Conservation (phyloP, 768 basidiomycete genomes). For the Podaxis carcinomalis region DNA sequence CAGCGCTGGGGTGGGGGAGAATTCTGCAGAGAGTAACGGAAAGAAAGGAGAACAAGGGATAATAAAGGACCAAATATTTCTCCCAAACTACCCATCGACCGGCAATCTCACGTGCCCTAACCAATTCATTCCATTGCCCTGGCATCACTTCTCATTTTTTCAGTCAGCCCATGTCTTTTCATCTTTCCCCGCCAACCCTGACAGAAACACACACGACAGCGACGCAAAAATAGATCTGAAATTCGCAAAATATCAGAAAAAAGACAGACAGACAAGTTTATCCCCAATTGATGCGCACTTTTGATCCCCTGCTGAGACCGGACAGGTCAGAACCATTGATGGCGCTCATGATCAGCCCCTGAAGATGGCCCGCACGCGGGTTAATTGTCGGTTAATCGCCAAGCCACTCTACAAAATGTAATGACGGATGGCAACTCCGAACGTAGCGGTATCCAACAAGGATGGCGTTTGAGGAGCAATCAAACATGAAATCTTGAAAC, state of each 20-base stretch:
- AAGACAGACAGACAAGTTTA: too few species aligned
- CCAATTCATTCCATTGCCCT: not conserved
- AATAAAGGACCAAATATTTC: not conserved
- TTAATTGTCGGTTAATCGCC: too few species aligned
- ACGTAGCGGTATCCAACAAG: too few species aligned
- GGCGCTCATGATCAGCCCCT: too few species aligned
- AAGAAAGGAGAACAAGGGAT: constrained; percentile 1
- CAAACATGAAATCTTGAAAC: not conserved
- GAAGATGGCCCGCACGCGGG: too few species aligned
- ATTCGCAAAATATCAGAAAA: too few species aligned
- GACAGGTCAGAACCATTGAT: too few species aligned
- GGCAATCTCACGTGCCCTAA: not conserved
- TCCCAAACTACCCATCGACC: not conserved
- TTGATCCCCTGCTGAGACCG: too few species aligned
- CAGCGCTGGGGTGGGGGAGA: constrained; percentile 7
- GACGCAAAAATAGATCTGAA: too few species aligned
- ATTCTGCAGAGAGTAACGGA: constrained; percentile 3
- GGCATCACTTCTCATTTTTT: not conserved
- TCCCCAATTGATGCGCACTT: too few species aligned
- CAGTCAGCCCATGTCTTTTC: not conserved
- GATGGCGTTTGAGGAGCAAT: not conserved
- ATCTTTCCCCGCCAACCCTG: not conserved
- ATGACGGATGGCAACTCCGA: too few species aligned
- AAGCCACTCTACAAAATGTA: too few species aligned
- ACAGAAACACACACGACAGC: not conserved